These are phyloP conservation scores for Sisymbrium irio DNA, from an alignment of 345 rosid genomes.

Conservation along the genomic window DNA sequence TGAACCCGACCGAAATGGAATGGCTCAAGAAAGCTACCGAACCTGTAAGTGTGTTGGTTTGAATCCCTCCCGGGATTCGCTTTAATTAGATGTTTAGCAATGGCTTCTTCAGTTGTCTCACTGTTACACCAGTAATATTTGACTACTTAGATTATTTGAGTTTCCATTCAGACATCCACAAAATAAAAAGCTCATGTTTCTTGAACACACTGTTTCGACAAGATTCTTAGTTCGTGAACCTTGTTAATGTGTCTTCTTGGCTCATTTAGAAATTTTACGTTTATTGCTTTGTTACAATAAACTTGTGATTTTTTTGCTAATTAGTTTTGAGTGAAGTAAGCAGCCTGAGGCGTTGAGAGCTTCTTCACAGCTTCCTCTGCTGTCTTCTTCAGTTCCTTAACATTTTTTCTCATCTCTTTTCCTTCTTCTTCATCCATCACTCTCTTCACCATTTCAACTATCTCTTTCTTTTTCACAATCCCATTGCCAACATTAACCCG, in stretches of 20 bases:
- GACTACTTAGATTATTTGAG: too few species aligned
- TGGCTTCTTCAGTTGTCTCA: constrained; percentile 2
- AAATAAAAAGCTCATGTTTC: constrained; percentile 12
- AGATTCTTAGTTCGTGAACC: constrained; percentile 6
- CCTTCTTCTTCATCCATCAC: constrained; percentile 48
- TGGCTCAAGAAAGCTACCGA: constrained; percentile 94
- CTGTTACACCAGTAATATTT: background rate
- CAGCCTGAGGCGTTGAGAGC: background rate
- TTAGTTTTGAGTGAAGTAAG: background rate
- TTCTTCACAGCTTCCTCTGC: constrained; percentile 37
- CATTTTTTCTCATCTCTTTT: constrained; percentile 31
- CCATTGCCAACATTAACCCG: constrained; percentile 19
- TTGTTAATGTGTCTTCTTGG: background rate
- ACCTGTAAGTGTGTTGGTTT: constrained; percentile 46
- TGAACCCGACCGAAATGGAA: constrained; percentile 65
- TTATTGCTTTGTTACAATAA: background rate
- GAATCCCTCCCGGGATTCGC: background rate
- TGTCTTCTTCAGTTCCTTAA: constrained; percentile 36
- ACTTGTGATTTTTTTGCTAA: background rate
- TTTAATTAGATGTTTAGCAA: constrained; percentile 13
- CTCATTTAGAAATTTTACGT: background rate
- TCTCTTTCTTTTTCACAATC: constrained; percentile 41
- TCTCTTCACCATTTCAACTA: constrained; percentile 39
- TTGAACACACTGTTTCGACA: background rate
- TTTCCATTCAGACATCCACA: constrained; percentile 1